Conservation (phyloP, 306 rosid genomes). For the Prunus persica region DNA sequence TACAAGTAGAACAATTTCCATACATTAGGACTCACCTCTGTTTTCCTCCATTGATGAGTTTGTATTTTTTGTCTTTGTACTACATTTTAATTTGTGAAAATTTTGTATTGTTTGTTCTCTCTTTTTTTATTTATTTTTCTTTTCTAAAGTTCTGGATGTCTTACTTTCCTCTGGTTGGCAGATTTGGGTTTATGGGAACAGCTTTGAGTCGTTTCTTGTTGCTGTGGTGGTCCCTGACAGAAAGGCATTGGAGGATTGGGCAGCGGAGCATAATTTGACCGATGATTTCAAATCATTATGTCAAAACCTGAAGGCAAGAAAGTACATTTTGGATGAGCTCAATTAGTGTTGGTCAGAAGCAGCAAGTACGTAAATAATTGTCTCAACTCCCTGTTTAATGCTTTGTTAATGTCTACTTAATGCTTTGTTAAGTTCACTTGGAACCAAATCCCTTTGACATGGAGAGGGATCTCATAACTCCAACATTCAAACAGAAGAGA, state of each 20-base stretch:
- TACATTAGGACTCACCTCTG: neutral
- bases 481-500: constrained; percentile 90
- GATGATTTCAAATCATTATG: constrained; percentile 75
- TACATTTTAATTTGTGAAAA: neutral
- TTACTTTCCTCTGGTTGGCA: constrained; percentile 22
- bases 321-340: constrained; percentile 81
- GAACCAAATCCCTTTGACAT: constrained; percentile 54
- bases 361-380: constrained; percentile 44
- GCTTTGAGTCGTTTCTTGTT: constrained; percentile 21
- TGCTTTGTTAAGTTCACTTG: constrained; percentile 37
- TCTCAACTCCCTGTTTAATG: constrained; percentile 14
- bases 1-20: neutral
- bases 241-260: constrained; percentile 40
- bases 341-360: constrained; percentile 63
- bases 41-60: neutral
- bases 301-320: constrained; percentile 61
- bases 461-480: constrained; percentile 89
- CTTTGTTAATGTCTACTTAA: neutral
- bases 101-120: too few species aligned
- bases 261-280: constrained; percentile 38
- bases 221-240: too few species aligned
- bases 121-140: neutral
- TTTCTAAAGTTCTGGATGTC: neutral
- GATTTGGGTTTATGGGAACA: constrained; percentile 97
- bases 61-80: neutral